Conservation (phyloP, 129 eudicot species). For the Lactuca saligna region DNA sequence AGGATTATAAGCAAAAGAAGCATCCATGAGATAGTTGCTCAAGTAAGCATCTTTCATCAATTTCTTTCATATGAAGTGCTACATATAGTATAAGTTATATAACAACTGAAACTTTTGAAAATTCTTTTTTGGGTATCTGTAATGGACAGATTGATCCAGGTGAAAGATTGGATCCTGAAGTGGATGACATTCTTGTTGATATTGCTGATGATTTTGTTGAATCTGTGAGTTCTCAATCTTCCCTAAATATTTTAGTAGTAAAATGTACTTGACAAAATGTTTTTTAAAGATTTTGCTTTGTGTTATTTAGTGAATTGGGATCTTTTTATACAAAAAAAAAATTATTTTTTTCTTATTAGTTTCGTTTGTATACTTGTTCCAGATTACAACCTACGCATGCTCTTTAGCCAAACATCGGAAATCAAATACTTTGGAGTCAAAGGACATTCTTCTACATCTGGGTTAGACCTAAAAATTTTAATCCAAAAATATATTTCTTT, state of each 20-base stretch:
- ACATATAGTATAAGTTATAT: not conserved
- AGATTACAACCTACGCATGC: constrained; percentile 92
- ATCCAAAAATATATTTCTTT: not conserved
- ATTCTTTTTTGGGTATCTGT: constrained; percentile 10
- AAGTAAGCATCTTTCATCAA: constrained; percentile 38
- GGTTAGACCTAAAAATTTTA: constrained; percentile 47
- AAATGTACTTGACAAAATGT: too few relatives aligned
- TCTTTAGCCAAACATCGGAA: constrained; percentile 96
- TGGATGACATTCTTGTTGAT: constrained; percentile 91
- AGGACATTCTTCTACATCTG: constrained; percentile 86
- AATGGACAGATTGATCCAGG: constrained; percentile 74
- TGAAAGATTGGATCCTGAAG: constrained; percentile 77
- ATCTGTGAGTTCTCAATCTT: constrained; percentile 63
- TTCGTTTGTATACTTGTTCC: constrained; percentile 8
- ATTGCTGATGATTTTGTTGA: constrained; percentile 93
- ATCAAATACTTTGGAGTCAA: constrained; percentile 84
- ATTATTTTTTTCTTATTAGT: not conserved
- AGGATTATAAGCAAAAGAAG: constrained; percentile 77
- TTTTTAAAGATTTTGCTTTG: too few relatives aligned
- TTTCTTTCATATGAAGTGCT: not conserved
- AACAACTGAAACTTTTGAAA: not conserved
- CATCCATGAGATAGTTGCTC: constrained; percentile 82
- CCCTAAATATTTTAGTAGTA: not conserved
- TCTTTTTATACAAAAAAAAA: not conserved
- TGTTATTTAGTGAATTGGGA: constrained; percentile 6